phyloP scores from a whole-genome alignment of 2,329 filamentous ascomycete species.

The Alternaria ventricosa region DNA sequence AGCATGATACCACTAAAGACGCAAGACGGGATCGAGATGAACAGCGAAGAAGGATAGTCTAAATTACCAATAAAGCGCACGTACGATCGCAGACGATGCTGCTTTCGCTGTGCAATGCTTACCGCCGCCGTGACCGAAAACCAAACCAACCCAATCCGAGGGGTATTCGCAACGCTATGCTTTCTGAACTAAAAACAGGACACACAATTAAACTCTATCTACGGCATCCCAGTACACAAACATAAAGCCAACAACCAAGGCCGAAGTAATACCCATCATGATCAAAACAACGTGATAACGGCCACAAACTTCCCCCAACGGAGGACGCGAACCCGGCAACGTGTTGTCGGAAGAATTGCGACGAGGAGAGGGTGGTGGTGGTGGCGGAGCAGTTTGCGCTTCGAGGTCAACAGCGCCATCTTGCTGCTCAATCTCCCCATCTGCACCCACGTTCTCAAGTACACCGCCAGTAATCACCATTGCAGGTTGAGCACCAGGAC shows the following conservation, averaged over 20 bases:
- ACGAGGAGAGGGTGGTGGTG: not conserved
- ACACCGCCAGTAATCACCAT: not conserved
- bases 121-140: not conserved
- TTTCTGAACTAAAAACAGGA: constrained; percentile 1
- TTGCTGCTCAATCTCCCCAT: not conserved
- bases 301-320: not conserved
- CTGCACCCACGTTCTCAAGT: constrained; percentile 1
- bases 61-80: constrained; percentile 2
- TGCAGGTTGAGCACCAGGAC: not conserved
- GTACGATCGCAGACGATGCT: not conserved
- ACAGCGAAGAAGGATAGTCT: not conserved
- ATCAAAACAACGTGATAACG: not conserved
- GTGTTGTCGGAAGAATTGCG: not conserved
- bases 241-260: constrained; percentile 3
- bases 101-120: constrained; percentile 1
- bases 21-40: not conserved
- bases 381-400: constrained; percentile 1
- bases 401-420: constrained; percentile 6
- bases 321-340: not conserved
- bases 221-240: constrained; percentile 4
- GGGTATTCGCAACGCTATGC: constrained; percentile 22
- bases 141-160: constrained; percentile 4
- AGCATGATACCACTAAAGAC: not conserved
- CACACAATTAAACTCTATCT: constrained; percentile 2
- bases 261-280: not conserved